Evolutionary conservation across 345 rosid species (phyloP), one percentile per base, ranked within the genome.

Genomic region (Populus pruinosa): DNA sequence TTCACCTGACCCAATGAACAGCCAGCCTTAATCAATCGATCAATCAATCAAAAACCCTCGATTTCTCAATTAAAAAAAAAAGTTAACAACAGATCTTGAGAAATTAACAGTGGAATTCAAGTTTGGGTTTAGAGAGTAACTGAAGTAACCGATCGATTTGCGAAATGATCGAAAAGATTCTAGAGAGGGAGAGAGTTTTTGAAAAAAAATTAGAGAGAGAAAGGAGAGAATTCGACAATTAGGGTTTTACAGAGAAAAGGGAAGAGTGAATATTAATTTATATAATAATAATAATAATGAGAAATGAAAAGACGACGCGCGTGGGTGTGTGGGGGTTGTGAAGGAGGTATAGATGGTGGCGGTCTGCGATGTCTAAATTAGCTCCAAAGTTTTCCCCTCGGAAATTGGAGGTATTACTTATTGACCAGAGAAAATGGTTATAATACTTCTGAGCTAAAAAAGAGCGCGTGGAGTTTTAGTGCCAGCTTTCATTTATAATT

Each of bases 191-290:
- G 56, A 9, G 73, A 21, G 17, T 31, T 16, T 31, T 36, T 56
- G 44, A 64, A 56, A n/a, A 17, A 33, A 21, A 5, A 11, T 13
- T 29, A 56, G 59, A 61, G 8, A 67, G 62, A 50, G 20, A 36
- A 17, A 23, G 29, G 17, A 44, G 36, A 64, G 20, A n/a, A 35
- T 70, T 17, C 53, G 71, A 68, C 7, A 55, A 16, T 70, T 64
- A 71, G 80, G 80, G 80, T 78, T 78, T 78, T 71, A 67, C 81
- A 59, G 72, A 50, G 43, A 74, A 55, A 41, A 2, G 69, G 25
- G 68, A 2, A 25, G 47, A 36, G 66, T 16, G 39, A 4, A 17
- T 47, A 47, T 47, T 47, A 47, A 47, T 47, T 47, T 47, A 47
- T 47, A 47, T 47, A 47, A 47, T 47, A 47, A 4, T 59, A 55